Base-by-base conservation (phyloP, 2,329 filamentous ascomycete species). In the Chalaropsis ovoidea region DNA sequence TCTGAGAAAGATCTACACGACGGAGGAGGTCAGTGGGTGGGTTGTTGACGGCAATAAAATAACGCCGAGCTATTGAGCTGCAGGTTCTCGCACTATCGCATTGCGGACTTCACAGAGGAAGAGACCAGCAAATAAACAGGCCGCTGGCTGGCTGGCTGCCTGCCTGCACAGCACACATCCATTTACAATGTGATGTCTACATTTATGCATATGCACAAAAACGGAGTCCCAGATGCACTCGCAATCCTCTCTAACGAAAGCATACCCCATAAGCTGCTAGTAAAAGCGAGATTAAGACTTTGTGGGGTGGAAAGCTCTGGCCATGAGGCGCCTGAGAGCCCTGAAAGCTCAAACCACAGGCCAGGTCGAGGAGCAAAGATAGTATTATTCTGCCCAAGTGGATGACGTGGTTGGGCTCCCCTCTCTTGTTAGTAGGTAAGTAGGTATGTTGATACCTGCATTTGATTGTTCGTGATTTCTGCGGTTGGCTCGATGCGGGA, bases 281-380 rank as follows among this genome's bases (percentile, higher is more conserved):
- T 19, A 35, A 58, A 58, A 31, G 54, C 54, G 54, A 58, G 54
- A 58, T 58, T 58, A 39, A 58, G 54, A 58, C 27, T 19, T 39
- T 27, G 54, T 58, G 54, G 24, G 54, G 54, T 31, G 54, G 24
- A 39, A 58, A 58, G 54, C 54, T 58, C 54, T 58, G 54, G 54
- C 54, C 27, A 58, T 39, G 54, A 58, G 27, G 10, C 54, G 39
- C 54, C 54, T 58, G 31, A 35, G 15, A 39, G 54, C 22, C 15
- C 27, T n/a, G n/a, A 11, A 58, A 58, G 54, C 54, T 58, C 54
- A 58, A 58, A 35, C 54, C 54, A 58, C n/a, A n/a, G 15, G 13
- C 27, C n/a, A n/a, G n/a, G n/a, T n/a, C n/a, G n/a, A n/a, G n/a
- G 13, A 39, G 8, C 17, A 11, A 19, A 22, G n/a, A 15, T 15